Conservation (phyloP, 129 eudicot species). For the Glebionis coronaria region DNA sequence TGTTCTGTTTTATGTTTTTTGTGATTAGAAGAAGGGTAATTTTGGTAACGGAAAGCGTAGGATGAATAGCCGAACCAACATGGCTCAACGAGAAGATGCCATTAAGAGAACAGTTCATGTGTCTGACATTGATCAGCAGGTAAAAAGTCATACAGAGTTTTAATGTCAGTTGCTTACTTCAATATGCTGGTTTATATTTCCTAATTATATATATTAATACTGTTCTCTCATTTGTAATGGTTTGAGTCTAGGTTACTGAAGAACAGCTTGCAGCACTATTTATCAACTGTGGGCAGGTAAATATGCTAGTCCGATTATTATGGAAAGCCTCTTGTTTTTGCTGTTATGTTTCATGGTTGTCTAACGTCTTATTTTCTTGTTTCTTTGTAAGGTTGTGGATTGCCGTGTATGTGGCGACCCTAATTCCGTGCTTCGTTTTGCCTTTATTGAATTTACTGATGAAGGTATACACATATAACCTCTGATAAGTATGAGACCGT, state of each 20-base stretch:
- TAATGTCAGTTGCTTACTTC: slow-evolving; percentile 4
- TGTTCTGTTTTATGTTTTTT: background rate
- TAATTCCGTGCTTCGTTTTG: slow-evolving; percentile 82
- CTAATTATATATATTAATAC: background rate
- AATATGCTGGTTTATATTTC: background rate
- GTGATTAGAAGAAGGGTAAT: slow-evolving; percentile 62
- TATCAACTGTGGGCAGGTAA: slow-evolving; percentile 81
- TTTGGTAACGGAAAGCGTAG: slow-evolving; percentile 65
- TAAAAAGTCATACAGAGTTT: slow-evolving; percentile 20
- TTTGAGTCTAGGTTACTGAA: slow-evolving; percentile 73
- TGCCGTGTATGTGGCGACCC: slow-evolving; percentile 95
- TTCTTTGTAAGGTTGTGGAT: slow-evolving; percentile 67
- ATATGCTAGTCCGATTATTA: background rate
- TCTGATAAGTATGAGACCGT: background rate
- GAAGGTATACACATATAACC: slow-evolving; percentile 48
- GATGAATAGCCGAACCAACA: slow-evolving; percentile 64
- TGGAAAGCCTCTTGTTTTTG: slow-evolving; percentile 6
- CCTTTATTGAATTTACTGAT: slow-evolving; percentile 82
- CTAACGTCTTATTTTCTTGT: background rate
- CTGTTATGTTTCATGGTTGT: slow-evolving; percentile 13
- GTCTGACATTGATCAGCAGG: slow-evolving; percentile 96
- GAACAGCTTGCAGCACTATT: slow-evolving; percentile 92
- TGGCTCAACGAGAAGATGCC: slow-evolving; percentile 89
- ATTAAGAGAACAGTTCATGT: slow-evolving; percentile 92
- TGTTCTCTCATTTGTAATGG: slow-evolving; percentile 9